Conservation (phyloP, 2,329 filamentous ascomycete genomes). For the Claviceps monticola region DNA sequence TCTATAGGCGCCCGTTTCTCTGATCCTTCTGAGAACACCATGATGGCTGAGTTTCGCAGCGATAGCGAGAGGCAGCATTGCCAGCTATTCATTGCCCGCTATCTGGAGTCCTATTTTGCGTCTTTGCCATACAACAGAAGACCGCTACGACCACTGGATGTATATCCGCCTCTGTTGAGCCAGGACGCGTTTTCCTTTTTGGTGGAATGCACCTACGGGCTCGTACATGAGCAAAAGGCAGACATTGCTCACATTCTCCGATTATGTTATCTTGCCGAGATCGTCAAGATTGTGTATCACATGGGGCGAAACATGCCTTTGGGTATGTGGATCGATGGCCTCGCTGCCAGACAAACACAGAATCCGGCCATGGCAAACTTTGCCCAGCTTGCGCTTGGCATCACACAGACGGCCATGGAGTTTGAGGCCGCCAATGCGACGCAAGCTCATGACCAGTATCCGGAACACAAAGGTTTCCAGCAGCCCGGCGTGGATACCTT, state of each 20-base stretch:
- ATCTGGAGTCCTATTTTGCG: conserved; percentile 21
- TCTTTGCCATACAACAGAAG: conserved; percentile 6
- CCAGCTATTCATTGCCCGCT: conserved; percentile 57
- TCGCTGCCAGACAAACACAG: conserved; percentile 27
- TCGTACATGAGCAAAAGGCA: conserved; percentile 52
- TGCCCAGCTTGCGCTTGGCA: conserved; percentile 37
- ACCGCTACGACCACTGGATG: conserved; percentile 29
- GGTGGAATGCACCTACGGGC: conserved; percentile 59
- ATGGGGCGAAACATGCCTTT: conserved; percentile 40
- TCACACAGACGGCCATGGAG: conserved; percentile 32
- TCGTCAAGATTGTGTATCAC: conserved; percentile 64
- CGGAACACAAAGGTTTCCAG: conserved; percentile 35
- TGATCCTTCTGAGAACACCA: conserved; percentile 39
- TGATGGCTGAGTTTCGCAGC: conserved; percentile 51
- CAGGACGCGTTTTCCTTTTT: conserved; percentile 70
- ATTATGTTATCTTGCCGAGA: conserved; percentile 80
- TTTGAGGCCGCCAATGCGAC: conserved; percentile 20
- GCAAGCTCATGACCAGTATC: conserved; percentile 12
- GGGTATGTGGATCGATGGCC: conserved; percentile 32
- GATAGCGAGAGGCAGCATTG: conserved; percentile 60
- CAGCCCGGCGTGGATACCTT: conserved; percentile 41
- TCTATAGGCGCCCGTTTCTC: conserved; percentile 58
- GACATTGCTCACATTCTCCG: conserved; percentile 70
- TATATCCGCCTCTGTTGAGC: conserved; percentile 45
- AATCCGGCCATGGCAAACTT: conserved; percentile 39